Conservation (phyloP, 805 yeast genomes). For the Dipodascopsis tothii region DNA sequence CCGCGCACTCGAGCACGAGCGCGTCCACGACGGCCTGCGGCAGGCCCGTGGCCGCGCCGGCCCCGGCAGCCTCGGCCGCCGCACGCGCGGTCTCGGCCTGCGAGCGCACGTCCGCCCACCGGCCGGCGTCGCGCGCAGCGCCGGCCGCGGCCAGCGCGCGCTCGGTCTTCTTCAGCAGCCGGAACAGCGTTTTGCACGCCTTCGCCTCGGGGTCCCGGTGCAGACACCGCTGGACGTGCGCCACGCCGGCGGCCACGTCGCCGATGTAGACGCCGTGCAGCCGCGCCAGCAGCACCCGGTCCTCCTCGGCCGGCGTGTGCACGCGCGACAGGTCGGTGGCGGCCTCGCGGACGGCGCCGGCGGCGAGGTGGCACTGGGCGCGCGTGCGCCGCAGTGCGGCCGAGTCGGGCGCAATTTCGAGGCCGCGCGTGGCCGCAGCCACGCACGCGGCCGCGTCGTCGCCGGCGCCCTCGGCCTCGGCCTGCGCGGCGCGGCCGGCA, state of each 20-base stretch:
- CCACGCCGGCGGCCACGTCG: slow-evolving; percentile 47
- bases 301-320: slow-evolving; percentile 25
- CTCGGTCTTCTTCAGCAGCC: slow-evolving; percentile 18
- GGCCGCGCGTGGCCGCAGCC: slow-evolving; percentile 25
- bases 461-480: slow-evolving; percentile 3
- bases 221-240: slow-evolving; percentile 57
- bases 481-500: neutral
- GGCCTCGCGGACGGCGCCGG: slow-evolving; percentile 31
- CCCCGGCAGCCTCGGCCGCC: slow-evolving; percentile 2
- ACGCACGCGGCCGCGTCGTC: slow-evolving; percentile 25
- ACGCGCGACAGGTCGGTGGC: slow-evolving; percentile 31
- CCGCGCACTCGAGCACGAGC: slow-evolving; percentile 25
- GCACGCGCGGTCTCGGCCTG: slow-evolving; percentile 12
- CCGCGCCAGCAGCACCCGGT: slow-evolving; percentile 28
- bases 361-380: slow-evolving; percentile 30
- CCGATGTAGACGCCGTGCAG: slow-evolving; percentile 46
- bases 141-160: slow-evolving; percentile 14
- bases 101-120: slow-evolving; percentile 8
- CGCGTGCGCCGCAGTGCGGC: slow-evolving; percentile 27
- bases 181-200: slow-evolving; percentile 42
- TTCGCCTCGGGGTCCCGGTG: slow-evolving; percentile 67
- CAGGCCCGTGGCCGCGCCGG: slow-evolving; percentile 2
- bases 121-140: slow-evolving; percentile 5
- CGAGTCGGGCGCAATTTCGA: slow-evolving; percentile 28
- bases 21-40: slow-evolving; percentile 11